phyloP scores from a whole-genome alignment of 2,329 filamentous ascomycete species.

The Diplodia mutila region DNA sequence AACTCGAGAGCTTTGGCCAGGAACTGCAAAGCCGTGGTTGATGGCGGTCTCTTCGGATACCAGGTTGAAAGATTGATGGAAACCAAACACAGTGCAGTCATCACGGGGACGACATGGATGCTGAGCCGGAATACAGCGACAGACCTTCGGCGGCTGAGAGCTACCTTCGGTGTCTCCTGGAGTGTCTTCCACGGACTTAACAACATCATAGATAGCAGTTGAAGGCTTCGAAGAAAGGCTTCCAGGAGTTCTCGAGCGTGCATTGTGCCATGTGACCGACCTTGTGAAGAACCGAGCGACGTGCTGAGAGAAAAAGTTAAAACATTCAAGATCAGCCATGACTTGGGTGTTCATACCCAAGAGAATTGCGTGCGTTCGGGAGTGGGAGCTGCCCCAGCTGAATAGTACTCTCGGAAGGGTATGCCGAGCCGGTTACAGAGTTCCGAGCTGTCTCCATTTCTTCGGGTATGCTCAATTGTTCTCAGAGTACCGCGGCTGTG shows the following conservation, averaged over 20 bases:
- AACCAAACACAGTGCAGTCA: neutral
- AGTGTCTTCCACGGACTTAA: neutral
- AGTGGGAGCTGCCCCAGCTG: no score
- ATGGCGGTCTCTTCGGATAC: neutral
- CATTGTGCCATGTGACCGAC: neutral
- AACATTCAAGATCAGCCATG: neutral
- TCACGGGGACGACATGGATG: neutral
- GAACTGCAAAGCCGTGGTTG: constrained; percentile 1
- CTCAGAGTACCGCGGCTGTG: no score
- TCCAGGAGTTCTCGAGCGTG: neutral
- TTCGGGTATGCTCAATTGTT: no score
- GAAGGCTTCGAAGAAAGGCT: neutral
- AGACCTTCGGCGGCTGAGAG: neutral
- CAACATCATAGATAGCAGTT: neutral
- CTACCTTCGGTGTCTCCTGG: neutral
- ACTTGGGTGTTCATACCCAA: neutral
- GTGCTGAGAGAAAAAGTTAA: neutral
- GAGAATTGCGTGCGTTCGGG: neutral
- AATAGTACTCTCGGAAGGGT: no score
- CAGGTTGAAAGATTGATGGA: neutral
- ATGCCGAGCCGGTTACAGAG: no score
- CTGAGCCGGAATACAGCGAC: neutral
- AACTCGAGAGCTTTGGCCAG: neutral
- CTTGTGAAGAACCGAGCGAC: neutral
- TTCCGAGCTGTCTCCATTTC: no score